Base-by-base conservation (phyloP, 352 stramenopile genomes). In the Globisporangium mamillatum region DNA sequence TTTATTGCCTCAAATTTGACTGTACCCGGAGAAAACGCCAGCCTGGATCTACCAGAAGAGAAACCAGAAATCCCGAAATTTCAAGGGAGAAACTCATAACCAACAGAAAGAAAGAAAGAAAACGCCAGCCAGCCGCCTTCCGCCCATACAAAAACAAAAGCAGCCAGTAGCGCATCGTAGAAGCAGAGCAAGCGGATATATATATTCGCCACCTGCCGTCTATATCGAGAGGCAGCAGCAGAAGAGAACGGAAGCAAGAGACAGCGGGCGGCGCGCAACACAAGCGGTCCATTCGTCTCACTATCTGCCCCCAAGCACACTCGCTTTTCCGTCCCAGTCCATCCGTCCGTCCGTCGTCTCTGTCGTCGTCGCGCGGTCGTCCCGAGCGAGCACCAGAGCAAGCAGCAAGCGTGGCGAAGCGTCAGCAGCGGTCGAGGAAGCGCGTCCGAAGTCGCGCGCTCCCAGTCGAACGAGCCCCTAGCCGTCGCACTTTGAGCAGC, bases 381-480 rank as follows among this genome's bases (percentile, higher is more conserved):
- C 44, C 52, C 46, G 20, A 41, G 63, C 46, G 20, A 41, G 63
- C 24, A 34, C n/a, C 16, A 10, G 64, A 62, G 34, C 20, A 62
- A 62, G 56, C 56, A 54, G 59, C 54, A 69, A 69, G 64, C 55
- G 60, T 64, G 60, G 46, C 41, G 56, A 57, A 67, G 57, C 52
- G 59, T 62, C 56, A 62, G 56, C 56, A 62, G 20, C 29, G 55
- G 56, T 50, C 32, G 32, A 50, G 32, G 32, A 62, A 48, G 56
- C 56, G 25, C 53, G 53, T 38, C 4, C 24, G 32, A 50, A 62
- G 20, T 25, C 29, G 56, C 63, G 55, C 38, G 20, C 29, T 22
- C 52, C 52, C 22, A 27, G 16, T 58, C 32, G 53, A 46, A 61
- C 55, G 29, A 61, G 29, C 55, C 20, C 29, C 41, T 29, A 34